phyloP scores from a whole-genome alignment of 2,329 filamentous ascomycete species.

The Bipolaris bicolor region DNA sequence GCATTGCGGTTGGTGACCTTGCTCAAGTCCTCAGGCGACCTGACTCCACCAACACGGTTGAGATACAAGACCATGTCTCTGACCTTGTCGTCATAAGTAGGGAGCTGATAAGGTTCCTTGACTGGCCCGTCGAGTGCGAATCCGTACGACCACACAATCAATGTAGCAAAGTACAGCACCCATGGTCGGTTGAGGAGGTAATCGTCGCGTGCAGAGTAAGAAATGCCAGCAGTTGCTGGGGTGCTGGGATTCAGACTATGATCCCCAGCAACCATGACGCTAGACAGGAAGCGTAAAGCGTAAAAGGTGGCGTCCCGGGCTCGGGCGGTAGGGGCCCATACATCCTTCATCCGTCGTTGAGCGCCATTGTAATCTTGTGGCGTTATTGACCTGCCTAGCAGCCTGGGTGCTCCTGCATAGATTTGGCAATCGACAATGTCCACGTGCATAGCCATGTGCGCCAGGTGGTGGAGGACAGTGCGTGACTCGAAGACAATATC shows the following conservation, averaged over 20 bases:
- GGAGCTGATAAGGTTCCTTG: conserved; percentile 58
- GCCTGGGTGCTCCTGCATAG: conserved; percentile 83
- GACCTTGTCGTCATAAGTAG: conserved; percentile 69
- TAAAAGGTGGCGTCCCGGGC: conserved; percentile 93
- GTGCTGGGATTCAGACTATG: conserved; percentile 46
- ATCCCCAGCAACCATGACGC: conserved; percentile 73
- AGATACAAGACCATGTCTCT: conserved; percentile 83
- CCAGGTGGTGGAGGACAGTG: conserved; percentile 88
- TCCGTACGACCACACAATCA: conserved; percentile 95
- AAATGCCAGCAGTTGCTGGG: conserved; percentile 44
- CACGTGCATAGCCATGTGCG: conserved; percentile 97
- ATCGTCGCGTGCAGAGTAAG: conserved; percentile 85
- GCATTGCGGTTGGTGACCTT: conserved; percentile 76
- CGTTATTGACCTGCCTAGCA: conserved; percentile 85
- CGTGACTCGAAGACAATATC: conserved; percentile 84
- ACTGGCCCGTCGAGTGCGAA: conserved; percentile 86
- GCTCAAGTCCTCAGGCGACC: conserved; percentile 78
- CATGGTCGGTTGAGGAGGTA: conserved; percentile 89
- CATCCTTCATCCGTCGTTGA: conserved; percentile 81
- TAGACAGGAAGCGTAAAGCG: conserved; percentile 83
- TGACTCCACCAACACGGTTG: conserved; percentile 71
- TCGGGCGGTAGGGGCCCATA: conserved; percentile 86
- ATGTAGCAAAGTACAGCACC: conserved; percentile 90
- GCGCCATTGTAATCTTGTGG: conserved; percentile 80
- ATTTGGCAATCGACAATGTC: conserved; percentile 98